Evolutionary conservation across 2,329 filamentous ascomycete species (phyloP), one percentile per base, ranked within the genome.

Genomic region (Aureobasidium sp.): DNA sequence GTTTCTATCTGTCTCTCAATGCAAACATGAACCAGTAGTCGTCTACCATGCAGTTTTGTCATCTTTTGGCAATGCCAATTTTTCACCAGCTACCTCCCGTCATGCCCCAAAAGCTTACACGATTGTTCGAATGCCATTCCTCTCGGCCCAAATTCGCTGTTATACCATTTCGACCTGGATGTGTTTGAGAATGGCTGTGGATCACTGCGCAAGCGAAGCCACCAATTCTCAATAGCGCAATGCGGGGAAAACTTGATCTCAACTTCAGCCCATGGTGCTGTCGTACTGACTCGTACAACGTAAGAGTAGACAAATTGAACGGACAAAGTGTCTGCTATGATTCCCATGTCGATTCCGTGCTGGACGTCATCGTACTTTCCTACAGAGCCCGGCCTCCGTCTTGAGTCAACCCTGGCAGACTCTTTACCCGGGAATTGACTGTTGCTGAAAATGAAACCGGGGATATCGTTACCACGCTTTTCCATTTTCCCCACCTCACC

Each of bases 91-190:
- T 25, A 25, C 22, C 22, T 25, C 22, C 22, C 22, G 22, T 25
- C 22, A 25, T 25, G 22, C 22, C 22, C 22, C 22, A 25, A 25
- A 25, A 25, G n/a, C 48, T 37, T 37, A 11, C 15, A 12, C 51
- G 17, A 17, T 9, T 25, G 20, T 9, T 5, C 14, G 22, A 53
- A 31, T 34, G 36, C 36, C 17, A 53, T 15, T 8, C 5, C 4
- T 41, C 42, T 58, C 55, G 55, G 55, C 25, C 42, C 27, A 47
- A 58, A 25, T 11, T 60, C 56, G 56, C 45, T 49, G 42, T 47
- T 58, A 36, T 58, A 58, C 22, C 41, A 58, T 25, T 29, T 47
- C 42, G n/a, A 47, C 25, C 42, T 58, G 41, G 9, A 60, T 41
- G 34, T 42, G 29, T 48, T 42, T 48, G 51, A 53, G 36, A 22